Evolutionary conservation across 768 basidiomycete species (phyloP).

Genomic region (Boletus edulis): DNA sequence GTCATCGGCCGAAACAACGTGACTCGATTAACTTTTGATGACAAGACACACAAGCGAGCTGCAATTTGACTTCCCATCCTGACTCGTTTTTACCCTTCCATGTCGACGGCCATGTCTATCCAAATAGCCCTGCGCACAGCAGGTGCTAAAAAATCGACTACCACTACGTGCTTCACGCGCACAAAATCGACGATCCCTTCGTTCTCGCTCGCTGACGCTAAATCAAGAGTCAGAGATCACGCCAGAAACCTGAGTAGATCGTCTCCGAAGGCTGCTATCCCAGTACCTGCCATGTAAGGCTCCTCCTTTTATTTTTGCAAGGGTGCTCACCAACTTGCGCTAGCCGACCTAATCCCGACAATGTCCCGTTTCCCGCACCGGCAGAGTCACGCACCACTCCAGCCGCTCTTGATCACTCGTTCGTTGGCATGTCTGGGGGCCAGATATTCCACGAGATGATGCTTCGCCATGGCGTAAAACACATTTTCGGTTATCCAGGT

Average conservation of each 20-base stretch:
- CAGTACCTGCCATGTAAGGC: conserved; percentile 61
- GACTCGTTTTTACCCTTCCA: conserved; percentile 4
- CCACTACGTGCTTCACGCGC: conserved; percentile 39
- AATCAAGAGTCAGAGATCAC: conserved; percentile 76
- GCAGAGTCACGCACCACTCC: conserved; percentile 40
- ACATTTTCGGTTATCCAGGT: conserved; percentile 97
- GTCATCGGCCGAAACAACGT: conserved; percentile 27
- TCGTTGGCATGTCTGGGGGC: conserved; percentile 92
- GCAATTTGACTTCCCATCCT: conserved; percentile 1
- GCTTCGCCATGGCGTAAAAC: conserved; percentile 93
- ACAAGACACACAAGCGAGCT: conserved; percentile 3
- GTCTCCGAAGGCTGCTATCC: conserved; percentile 54
- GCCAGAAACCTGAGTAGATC: conserved; percentile 73
- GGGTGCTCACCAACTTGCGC: conserved; percentile 48
- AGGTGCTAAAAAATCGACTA: conserved; percentile 36
- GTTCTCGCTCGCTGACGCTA: conserved; percentile 70
- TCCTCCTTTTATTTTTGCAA: not conserved
- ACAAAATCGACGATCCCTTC: conserved; percentile 50
- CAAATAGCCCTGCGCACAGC: conserved; percentile 42
- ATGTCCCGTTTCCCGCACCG: conserved; percentile 36
- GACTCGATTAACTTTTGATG: conserved; percentile 16
- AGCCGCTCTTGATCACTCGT: conserved; percentile 70
- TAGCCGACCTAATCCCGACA: conserved; percentile 42
- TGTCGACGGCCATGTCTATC: conserved; percentile 39
- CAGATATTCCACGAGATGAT: conserved; percentile 99